Base-by-base conservation (phyloP, 2,329 filamentous ascomycete genomes). In the Hortaea sp. region DNA sequence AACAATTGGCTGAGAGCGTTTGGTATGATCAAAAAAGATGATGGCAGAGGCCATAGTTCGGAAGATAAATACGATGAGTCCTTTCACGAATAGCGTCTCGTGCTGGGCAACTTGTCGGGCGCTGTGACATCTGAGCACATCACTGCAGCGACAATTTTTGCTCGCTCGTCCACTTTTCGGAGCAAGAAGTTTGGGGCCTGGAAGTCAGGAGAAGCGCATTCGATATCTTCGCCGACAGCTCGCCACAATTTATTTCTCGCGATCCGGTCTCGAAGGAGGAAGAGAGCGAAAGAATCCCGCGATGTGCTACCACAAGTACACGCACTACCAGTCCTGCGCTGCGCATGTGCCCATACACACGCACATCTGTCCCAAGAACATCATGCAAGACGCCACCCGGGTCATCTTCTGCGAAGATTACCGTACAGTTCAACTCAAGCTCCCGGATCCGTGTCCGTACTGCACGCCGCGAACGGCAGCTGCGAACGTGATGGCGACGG, bases 291-390 rank as follows among this genome's bases (percentile, higher is more conserved):
- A 20, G 20, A 20, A 20, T 20, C 20, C 20, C 20, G 20, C 31
- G 13, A 61, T 62, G 60, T 62, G 60, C 47, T 60, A 56, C 52
- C 60, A 62, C 55, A 54, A 57, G 41, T 61, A 63, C 53, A 63
- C 60, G 9, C 60, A 63, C 47, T 61, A 56, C 51, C 43, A 46
- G 7, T 47, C 52, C 28, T 61, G 60, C 50, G 47, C 43, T 27
- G 42, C 52, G 13, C 57, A 60, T 44, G 46, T 61, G 5, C 57
- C 58, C 1, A 57, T 63, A 35, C 58, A 61, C 48, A 61, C 57
- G 4, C 57, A 62, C 45, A 52, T 57, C 39, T 62, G 60, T 41
- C 52, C 52, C 2, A 60, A 60, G 48, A 61, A 61, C 48, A 42
- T 57, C 42, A 54, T 44, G 10, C 50, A 58, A 29, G 59, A 61